Percentiles rank a stretch among this genome's conserved stretches.
These are phyloP conservation scores for Pleurotus platypus DNA, from an alignment of 768 basidiomycete species.

Conservation along the genomic window DNA sequence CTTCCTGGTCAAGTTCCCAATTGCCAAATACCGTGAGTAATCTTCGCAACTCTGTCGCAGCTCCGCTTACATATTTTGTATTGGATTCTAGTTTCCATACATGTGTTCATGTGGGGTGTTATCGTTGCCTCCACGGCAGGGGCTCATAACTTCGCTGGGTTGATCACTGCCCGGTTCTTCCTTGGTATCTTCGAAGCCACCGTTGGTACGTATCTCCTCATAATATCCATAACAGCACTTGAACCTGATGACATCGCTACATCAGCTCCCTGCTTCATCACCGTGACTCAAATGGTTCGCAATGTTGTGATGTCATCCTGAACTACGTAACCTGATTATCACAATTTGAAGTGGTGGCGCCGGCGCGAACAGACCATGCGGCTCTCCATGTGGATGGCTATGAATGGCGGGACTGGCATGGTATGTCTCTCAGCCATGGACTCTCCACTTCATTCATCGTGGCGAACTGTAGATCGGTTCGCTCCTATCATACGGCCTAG, in stretches of 20 bases:
- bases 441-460: not conserved
- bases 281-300: conserved; percentile 39
- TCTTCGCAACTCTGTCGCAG: not conserved
- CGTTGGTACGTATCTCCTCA: conserved; percentile 25
- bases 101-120: conserved; percentile 41
- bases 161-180: conserved; percentile 38
- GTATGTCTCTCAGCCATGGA: conserved; percentile 14
- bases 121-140: conserved; percentile 33
- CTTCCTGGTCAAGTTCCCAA: conserved; percentile 34
- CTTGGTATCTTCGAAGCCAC: conserved; percentile 45
- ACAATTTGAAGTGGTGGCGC: conserved; percentile 34
- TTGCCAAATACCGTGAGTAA: conserved; percentile 34
- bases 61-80: not conserved
- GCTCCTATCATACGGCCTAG: conserved; percentile 37
- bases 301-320: not conserved
- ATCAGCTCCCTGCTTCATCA: conserved; percentile 43
- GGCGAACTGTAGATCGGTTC: conserved; percentile 30
- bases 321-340: too few species aligned
- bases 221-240: not conserved
- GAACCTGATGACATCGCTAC: not conserved
- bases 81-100: conserved; percentile 21
- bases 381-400: conserved; percentile 37
- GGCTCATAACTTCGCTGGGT: conserved; percentile 35
- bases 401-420: conserved; percentile 38
- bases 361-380: conserved; percentile 43